These are phyloP conservation scores for Cladobotryum protrusum DNA, from an alignment of 2,329 filamentous ascomycete species.

Conservation along the genomic window DNA sequence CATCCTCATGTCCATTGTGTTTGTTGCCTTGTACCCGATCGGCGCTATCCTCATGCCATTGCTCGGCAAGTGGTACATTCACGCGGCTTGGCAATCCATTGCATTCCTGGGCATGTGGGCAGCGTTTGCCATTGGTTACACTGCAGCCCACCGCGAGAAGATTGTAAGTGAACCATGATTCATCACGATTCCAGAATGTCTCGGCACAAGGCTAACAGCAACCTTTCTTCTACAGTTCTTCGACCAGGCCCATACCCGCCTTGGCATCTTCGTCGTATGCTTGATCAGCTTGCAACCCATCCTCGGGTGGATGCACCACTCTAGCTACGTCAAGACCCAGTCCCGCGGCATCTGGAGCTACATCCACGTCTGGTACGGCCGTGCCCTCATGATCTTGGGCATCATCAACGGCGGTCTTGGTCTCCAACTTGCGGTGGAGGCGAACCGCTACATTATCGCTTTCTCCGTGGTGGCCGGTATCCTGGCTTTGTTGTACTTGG, in stretches of 20 bases:
- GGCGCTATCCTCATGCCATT: conserved; percentile 56
- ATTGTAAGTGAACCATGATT: conserved; percentile 33
- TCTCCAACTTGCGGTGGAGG: conserved; percentile 41
- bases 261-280: conserved; percentile 50
- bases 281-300: conserved; percentile 53
- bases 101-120: conserved; percentile 53
- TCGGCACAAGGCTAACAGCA: conserved; percentile 13
- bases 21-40: conserved; percentile 53
- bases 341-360: conserved; percentile 47
- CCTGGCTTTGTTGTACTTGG: conserved; percentile 39
- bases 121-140: conserved; percentile 52
- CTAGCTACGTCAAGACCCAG: conserved; percentile 42
- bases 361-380: conserved; percentile 57
- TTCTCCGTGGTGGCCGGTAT: conserved; percentile 52
- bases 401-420: conserved; percentile 60
- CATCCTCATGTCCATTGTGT: conserved; percentile 54
- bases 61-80: conserved; percentile 50
- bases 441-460: conserved; percentile 39
- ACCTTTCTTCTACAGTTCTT: conserved; percentile 39
- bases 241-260: conserved; percentile 44
- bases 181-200: background rate
- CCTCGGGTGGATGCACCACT: conserved; percentile 53
- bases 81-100: conserved; percentile 50
- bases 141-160: conserved; percentile 34
- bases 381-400: conserved; percentile 50